Percentiles rank a stretch among this genome's conserved stretches.
These are phyloP conservation scores for Chaetomium olivaceum DNA, from an alignment of 2,329 filamentous ascomycete species.

Conservation along the genomic window DNA sequence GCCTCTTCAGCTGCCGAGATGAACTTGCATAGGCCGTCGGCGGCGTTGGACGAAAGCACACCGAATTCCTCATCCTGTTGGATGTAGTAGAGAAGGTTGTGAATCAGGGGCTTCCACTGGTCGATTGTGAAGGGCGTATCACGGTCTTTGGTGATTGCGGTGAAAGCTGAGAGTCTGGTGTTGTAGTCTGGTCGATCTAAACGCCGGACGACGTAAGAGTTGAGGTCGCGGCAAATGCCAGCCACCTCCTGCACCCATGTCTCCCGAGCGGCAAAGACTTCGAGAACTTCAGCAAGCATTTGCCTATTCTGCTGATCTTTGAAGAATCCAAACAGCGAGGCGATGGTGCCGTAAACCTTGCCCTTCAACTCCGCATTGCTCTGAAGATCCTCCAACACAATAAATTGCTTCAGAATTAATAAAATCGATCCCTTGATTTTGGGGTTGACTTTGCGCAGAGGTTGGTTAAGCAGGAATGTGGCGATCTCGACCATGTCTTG, in stretches of 20 bases:
- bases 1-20: constrained; percentile 62
- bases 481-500: constrained; percentile 78
- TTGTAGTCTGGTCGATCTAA: constrained; percentile 90
- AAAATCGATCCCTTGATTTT: constrained; percentile 81
- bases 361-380: constrained; percentile 59
- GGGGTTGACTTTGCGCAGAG: constrained; percentile 78
- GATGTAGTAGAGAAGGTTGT: constrained; percentile 87
- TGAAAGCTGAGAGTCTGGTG: constrained; percentile 75
- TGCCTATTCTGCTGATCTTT: constrained; percentile 76
- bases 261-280: constrained; percentile 68
- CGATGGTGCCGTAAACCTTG: constrained; percentile 71
- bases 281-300: constrained; percentile 71
- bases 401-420: constrained; percentile 76
- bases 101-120: constrained; percentile 85
- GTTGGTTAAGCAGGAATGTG: constrained; percentile 79
- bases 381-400: constrained; percentile 62
- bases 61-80: constrained; percentile 85
- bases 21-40: constrained; percentile 76
- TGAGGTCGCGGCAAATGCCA: constrained; percentile 72
- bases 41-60: constrained; percentile 76
- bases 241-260: constrained; percentile 63
- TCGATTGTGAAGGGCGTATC: constrained; percentile 61
- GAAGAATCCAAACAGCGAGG: constrained; percentile 87
- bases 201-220: constrained; percentile 70
- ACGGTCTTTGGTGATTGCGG: constrained; percentile 64